Evolutionary conservation across 768 basidiomycete species (phyloP).

Genomic region (Amanita thiersii): DNA sequence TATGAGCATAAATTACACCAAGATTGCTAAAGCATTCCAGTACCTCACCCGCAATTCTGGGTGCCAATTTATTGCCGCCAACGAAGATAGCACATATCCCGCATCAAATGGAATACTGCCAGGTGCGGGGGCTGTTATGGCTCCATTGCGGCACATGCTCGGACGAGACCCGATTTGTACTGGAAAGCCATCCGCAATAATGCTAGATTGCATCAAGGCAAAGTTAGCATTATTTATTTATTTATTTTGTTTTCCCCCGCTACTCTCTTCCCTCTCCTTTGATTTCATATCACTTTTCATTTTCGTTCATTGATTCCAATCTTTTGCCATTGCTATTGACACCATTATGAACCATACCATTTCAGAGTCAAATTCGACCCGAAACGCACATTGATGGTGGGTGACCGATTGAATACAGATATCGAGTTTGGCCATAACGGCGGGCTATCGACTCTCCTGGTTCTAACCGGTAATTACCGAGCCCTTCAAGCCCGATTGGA

Average conservation of each 20-base stretch:
- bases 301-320: too few species aligned
- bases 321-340: constrained; percentile 8
- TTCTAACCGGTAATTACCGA: constrained; percentile 65
- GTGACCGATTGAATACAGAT: constrained; percentile 93
- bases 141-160: constrained; percentile 69
- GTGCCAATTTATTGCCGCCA: constrained; percentile 85
- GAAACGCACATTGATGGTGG: constrained; percentile 85
- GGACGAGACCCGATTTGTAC: constrained; percentile 68
- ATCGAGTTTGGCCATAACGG: constrained; percentile 88
- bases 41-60: constrained; percentile 76
- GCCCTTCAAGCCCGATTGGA: neutral
- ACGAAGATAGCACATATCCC: constrained; percentile 90
- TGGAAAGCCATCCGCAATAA: constrained; percentile 86
- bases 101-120: constrained; percentile 64
- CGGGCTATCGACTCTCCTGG: constrained; percentile 80
- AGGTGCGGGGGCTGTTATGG: constrained; percentile 79
- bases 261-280: too few species aligned
- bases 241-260: neutral
- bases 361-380: constrained; percentile 82
- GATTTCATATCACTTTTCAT: too few species aligned
- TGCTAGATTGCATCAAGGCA: constrained; percentile 87
- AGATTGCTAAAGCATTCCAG: constrained; percentile 86
- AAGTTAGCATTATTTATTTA: constrained; percentile 27
- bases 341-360: too few species aligned
- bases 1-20: constrained; percentile 83